Base-by-base conservation (phyloP, 768 basidiomycete genomes). In the Hemileccinum impolitum region DNA sequence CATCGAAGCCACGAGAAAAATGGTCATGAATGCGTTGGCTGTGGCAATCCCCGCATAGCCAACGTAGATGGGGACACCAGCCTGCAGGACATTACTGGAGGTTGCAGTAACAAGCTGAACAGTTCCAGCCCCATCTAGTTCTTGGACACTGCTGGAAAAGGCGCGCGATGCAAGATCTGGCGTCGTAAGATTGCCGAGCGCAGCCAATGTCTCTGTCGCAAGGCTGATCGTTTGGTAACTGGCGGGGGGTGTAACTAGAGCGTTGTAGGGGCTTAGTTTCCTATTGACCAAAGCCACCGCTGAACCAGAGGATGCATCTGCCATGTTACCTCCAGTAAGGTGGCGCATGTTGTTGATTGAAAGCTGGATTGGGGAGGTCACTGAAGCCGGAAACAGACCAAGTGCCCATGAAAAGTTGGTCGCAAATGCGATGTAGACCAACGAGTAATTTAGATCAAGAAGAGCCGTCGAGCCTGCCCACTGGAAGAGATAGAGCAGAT, bases 371-470 rank as follows among this genome's bases (percentile, higher is more conserved):
- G 76, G 69, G 12, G 83, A 82, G 11, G 72, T 66, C 2, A 76
- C 58, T 1, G 80, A 78, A 28, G 69, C 65, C 18, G 78, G 67
- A 48, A 91, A 79, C 12, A 97, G 70, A 0, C 91, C 90, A 62
- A 95, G 68, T 0, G 89, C 77, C 94, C 93, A 97, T 0, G 85
- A 80, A 56, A 95, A 96, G 61, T 97, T 97, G 61, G 85, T 74
- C 3, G 87, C 75, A 58, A 84, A 97, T 19, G 86, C 78, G 45
- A 82, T 78, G 67, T 93, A 97, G 12, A 86, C 79, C 35, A 80
- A 78, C 1, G 95, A 89, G 62, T 94, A 97, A 66, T 97, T 88
- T 62, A 98, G 78, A 56, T 81, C 80, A 47, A 96, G 77, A 55
- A 97, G 76, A 3, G 79, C 85, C 3, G 89, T 84, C 23, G 80